Conservation (phyloP, 192 early-diverging fungal genomes). For the Podila clonocystis region DNA sequence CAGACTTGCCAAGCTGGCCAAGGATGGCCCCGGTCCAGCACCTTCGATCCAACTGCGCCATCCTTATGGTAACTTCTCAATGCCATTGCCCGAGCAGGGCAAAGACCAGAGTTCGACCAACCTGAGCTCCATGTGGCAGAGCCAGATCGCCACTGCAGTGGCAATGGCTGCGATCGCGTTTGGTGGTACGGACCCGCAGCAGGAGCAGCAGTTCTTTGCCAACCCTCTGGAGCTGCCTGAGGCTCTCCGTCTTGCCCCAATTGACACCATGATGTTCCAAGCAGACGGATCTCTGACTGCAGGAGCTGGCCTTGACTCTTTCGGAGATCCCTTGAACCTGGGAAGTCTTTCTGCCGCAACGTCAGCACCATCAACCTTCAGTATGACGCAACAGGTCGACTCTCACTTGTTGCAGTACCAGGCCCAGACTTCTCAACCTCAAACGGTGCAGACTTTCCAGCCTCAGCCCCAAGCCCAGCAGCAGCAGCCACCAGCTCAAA, state of each 20-base stretch:
- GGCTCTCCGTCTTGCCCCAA: slow-evolving; percentile 38
- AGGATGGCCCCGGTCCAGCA: slow-evolving; percentile 48
- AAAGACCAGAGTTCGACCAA: slow-evolving; percentile 42
- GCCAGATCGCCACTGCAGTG: slow-evolving; percentile 47
- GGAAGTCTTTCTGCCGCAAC: slow-evolving; percentile 6
- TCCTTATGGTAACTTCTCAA: slow-evolving; percentile 50
- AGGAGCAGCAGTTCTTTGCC: slow-evolving; percentile 52
- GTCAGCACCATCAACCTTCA: not conserved
- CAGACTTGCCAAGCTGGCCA: slow-evolving; percentile 42
- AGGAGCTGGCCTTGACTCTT: slow-evolving; percentile 8
- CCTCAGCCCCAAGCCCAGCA: slow-evolving; percentile 13
- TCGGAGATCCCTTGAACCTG: slow-evolving; percentile 30
- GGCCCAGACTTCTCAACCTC: not conserved
- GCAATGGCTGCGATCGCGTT: slow-evolving; percentile 51
- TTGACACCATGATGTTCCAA: slow-evolving; percentile 43
- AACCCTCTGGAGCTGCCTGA: slow-evolving; percentile 45
- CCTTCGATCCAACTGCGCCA: slow-evolving; percentile 49
- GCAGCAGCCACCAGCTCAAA: not conserved
- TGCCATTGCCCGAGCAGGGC: slow-evolving; percentile 36
- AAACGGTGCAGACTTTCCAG: not conserved
- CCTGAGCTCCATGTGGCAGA: slow-evolving; percentile 46
- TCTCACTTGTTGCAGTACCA: slow-evolving; percentile 37
- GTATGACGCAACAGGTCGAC: slow-evolving; percentile 6
- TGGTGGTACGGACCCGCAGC: slow-evolving; percentile 44
- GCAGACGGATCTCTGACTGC: slow-evolving; percentile 7